Conservation (phyloP, 768 basidiomycete genomes). For the Lactarius hatsudake region DNA sequence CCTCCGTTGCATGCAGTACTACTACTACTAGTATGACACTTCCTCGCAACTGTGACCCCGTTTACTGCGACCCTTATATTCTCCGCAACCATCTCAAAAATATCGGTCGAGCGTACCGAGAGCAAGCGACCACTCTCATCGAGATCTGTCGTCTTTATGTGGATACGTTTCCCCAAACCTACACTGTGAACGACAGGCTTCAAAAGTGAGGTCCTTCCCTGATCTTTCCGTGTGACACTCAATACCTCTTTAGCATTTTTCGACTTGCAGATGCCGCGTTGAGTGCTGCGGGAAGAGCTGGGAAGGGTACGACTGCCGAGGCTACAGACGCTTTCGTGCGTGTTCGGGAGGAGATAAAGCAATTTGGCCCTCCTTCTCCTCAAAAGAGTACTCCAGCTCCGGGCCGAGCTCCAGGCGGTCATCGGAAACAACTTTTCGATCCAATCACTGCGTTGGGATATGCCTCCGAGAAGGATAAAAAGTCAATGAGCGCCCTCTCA, state of each 20-base stretch:
- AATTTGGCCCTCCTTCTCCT: not conserved
- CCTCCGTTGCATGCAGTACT: not conserved
- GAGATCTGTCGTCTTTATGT: not conserved
- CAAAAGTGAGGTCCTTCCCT: not conserved
- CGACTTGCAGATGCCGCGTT: slow-evolving; percentile 4
- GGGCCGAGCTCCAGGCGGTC: not conserved
- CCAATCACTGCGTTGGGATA: not conserved
- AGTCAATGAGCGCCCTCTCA: not conserved
- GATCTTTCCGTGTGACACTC: not conserved
- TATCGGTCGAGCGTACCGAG: not conserved
- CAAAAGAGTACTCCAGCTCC: not conserved
- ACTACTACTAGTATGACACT: not conserved
- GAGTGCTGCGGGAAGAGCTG: not conserved
- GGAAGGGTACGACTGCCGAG: not conserved
- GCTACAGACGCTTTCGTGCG: not conserved
- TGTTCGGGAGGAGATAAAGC: not conserved
- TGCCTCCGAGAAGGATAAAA: not conserved
- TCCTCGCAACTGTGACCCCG: no score
- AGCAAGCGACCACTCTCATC: slow-evolving; percentile 1
- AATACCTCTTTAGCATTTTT: not conserved
- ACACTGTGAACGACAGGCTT: not conserved
- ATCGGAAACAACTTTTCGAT: not conserved
- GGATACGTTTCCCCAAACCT: not conserved
- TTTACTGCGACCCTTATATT: no score
- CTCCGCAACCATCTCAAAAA: not conserved